phyloP scores from a whole-genome alignment of 2,329 filamentous ascomycete genomes.

The Paecilomyces variotii region DNA sequence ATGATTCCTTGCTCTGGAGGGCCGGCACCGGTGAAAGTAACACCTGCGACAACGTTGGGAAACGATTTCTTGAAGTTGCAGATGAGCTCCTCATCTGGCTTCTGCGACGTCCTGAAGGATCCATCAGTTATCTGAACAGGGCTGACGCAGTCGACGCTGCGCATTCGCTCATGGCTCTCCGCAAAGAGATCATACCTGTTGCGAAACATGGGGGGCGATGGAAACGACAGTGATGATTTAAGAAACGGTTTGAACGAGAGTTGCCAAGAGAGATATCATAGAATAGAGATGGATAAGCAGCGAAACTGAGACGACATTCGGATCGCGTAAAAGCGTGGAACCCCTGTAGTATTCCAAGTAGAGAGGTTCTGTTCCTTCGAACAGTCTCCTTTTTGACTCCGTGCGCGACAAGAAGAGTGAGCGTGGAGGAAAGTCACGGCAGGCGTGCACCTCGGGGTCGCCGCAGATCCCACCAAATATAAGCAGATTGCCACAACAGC shows the following conservation, averaged over 20 bases:
- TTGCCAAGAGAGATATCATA: slow-evolving; percentile 7
- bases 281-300: slow-evolving; percentile 9
- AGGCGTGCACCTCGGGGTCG: background rate
- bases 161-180: background rate
- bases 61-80: slow-evolving; percentile 78
- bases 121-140: background rate
- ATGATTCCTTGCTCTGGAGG: slow-evolving; percentile 14
- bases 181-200: slow-evolving; percentile 35
- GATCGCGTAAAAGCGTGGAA: background rate
- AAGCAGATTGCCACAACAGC: background rate
- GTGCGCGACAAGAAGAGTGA: background rate
- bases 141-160: background rate
- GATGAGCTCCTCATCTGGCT: slow-evolving; percentile 77
- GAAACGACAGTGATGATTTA: slow-evolving; percentile 2
- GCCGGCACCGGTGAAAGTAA: slow-evolving; percentile 30
- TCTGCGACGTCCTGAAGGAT: slow-evolving; percentile 61
- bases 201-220: slow-evolving; percentile 35
- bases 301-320: slow-evolving; percentile 6
- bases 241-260: slow-evolving; percentile 1
- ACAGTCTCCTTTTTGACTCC: background rate
- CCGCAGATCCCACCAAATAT: background rate
- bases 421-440: background rate
- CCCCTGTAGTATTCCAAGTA: background rate
- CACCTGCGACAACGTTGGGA: slow-evolving; percentile 58
- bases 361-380: background rate